Conservation (phyloP, 148 eudicot species). For the Nyssa sinensis region DNA sequence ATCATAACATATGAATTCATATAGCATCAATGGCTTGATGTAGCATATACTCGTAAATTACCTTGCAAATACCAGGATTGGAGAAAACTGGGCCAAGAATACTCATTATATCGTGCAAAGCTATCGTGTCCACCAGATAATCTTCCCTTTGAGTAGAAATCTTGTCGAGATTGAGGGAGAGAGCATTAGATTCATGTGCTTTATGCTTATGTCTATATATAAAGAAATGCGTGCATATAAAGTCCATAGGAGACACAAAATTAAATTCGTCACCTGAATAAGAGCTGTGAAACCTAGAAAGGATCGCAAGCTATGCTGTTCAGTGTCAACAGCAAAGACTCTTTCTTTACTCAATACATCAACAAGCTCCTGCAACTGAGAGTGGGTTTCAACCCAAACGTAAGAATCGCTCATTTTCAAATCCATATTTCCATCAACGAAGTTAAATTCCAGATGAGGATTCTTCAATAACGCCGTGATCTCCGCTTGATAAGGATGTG, state of each 20-base stretch:
- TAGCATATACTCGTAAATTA: constrained; percentile 13
- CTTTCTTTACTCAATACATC: constrained; percentile 62
- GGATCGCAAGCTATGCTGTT: constrained; percentile 89
- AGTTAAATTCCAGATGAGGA: constrained; percentile 29
- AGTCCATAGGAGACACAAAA: too few species aligned
- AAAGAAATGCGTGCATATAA: background rate
- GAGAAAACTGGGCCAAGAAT: constrained; percentile 77
- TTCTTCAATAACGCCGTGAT: constrained; percentile 53
- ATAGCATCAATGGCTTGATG: background rate
- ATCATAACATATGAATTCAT: too few species aligned
- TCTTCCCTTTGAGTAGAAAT: constrained; percentile 76
- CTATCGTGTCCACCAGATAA: constrained; percentile 85
- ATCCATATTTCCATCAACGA: constrained; percentile 35
- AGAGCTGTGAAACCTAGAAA: constrained; percentile 90
- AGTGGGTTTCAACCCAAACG: constrained; percentile 78
- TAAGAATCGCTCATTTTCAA: constrained; percentile 40
- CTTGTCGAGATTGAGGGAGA: constrained; percentile 27
- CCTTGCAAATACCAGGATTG: constrained; percentile 84
- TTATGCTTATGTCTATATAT: too few species aligned
- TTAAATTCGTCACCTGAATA: constrained; percentile 54
- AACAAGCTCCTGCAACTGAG: constrained; percentile 57
- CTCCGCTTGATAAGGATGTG: constrained; percentile 70
- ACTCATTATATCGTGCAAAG: constrained; percentile 73
- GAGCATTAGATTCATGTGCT: background rate
- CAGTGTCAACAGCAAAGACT: constrained; percentile 87